Evolutionary conservation across 1,139 yeast species (phyloP).

Genomic region (Sugiyamaella xylanicola): DNA sequence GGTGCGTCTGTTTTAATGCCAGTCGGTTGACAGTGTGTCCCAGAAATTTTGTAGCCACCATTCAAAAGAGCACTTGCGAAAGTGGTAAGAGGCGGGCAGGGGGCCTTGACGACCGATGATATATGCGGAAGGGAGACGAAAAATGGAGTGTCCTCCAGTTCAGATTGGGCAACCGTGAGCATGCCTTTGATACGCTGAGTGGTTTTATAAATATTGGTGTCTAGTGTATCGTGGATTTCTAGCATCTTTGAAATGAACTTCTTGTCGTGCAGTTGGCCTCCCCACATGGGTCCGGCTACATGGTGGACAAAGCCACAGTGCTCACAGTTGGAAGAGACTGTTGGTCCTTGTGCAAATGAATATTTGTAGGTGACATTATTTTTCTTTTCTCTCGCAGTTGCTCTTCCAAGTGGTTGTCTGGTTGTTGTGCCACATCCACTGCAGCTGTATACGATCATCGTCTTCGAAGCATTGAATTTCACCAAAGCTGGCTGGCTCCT

Average conservation of each 20-base stretch:
- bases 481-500: slow-evolving; percentile 77
- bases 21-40: slow-evolving; percentile 87
- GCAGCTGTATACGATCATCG: slow-evolving; percentile 82
- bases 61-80: slow-evolving; percentile 83
- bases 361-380: slow-evolving; percentile 49
- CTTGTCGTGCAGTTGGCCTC: slow-evolving; percentile 69
- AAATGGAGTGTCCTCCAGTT: slow-evolving; percentile 65
- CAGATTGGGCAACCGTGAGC: slow-evolving; percentile 79
- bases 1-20: slow-evolving; percentile 91
- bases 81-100: slow-evolving; percentile 76
- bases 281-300: slow-evolving; percentile 97
- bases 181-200: slow-evolving; percentile 85
- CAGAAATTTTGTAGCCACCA: slow-evolving; percentile 75
- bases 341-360: slow-evolving; percentile 60
- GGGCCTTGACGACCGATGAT: slow-evolving; percentile 73
- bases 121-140: slow-evolving; percentile 80
- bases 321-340: slow-evolving; percentile 58
- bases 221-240: slow-evolving; percentile 53
- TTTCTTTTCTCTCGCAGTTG: slow-evolving; percentile 37
- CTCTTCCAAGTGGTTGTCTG: slow-evolving; percentile 74
- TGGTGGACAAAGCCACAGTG: slow-evolving; percentile 73
- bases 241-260: slow-evolving; percentile 67
- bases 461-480: slow-evolving; percentile 64
- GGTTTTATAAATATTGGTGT: slow-evolving; percentile 67
- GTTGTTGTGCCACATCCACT: slow-evolving; percentile 79